These are phyloP conservation scores for Phanerochaete sordida DNA, from an alignment of 768 basidiomycete species.

Conservation along the genomic window DNA sequence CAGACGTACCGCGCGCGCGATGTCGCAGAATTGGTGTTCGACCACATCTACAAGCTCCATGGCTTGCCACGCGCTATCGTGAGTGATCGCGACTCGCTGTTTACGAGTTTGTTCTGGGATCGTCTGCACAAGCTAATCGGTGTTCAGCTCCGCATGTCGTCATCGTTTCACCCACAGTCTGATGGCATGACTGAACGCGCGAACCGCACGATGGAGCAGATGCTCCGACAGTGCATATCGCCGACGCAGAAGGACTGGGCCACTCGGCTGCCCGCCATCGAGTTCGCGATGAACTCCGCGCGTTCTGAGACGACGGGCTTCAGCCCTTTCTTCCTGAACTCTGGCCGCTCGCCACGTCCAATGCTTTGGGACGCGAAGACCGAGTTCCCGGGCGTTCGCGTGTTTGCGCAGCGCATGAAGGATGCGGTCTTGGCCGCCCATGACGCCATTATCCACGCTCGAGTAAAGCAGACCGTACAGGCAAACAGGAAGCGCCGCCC, in stretches of 20 bases:
- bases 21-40: slow-evolving; percentile 34
- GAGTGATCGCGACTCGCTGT: slow-evolving; percentile 38
- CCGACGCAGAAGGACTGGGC: slow-evolving; percentile 32
- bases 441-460: slow-evolving; percentile 25
- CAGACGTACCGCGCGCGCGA: slow-evolving; percentile 29
- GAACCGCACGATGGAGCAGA: slow-evolving; percentile 30
- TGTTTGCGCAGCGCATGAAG: slow-evolving; percentile 26
- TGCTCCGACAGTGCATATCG: slow-evolving; percentile 25
- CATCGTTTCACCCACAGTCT: background rate
- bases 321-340: slow-evolving; percentile 34
- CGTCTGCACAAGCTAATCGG: slow-evolving; percentile 29
- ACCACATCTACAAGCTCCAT: slow-evolving; percentile 32
- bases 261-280: slow-evolving; percentile 28
- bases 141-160: slow-evolving; percentile 30
- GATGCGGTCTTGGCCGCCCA: slow-evolving; percentile 29
- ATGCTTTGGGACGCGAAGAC: slow-evolving; percentile 27
- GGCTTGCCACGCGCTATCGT: slow-evolving; percentile 37
- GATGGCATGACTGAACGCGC: slow-evolving; percentile 29
- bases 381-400: slow-evolving; percentile 26
- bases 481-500: slow-evolving; percentile 22
- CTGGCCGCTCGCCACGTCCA: slow-evolving; percentile 26
- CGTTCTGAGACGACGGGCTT: slow-evolving; percentile 31
- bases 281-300: slow-evolving; percentile 37
- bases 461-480: slow-evolving; percentile 30
- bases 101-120: slow-evolving; percentile 42